A percentile compares a stretch with the other conserved stretches of the same genome.
Conservation (phyloP, 768 basidiomycete species). For the Clavulina sp. region DNA sequence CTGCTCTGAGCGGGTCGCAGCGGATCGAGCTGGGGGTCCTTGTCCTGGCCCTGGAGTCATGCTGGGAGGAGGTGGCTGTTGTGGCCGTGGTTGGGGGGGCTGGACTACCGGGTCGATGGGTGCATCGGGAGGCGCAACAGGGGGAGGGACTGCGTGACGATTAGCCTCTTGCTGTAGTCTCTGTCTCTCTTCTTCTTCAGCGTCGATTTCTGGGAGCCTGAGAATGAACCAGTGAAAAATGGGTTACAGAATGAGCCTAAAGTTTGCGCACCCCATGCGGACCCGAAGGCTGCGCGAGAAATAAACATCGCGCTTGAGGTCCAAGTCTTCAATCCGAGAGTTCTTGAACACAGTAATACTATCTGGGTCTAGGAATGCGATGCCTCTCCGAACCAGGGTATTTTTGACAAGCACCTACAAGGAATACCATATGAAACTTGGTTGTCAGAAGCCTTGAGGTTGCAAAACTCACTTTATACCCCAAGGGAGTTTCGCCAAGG, state of each 20-base stretch:
- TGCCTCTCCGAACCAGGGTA: slow-evolving; percentile 47
- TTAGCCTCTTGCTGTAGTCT: neutral
- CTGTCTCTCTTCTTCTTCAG: neutral
- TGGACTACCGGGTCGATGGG: too few relatives aligned
- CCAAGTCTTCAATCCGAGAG: slow-evolving; percentile 45
- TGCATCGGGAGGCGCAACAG: neutral
- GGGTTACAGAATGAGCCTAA: neutral
- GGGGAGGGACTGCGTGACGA: neutral
- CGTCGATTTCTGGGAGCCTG: neutral
- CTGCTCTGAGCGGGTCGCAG: too few relatives aligned
- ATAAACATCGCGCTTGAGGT: slow-evolving; percentile 34
- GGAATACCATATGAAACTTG: too few relatives aligned
- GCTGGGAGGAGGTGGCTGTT: neutral
- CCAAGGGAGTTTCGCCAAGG: slow-evolving; percentile 61
- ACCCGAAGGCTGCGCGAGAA: slow-evolving; percentile 44
- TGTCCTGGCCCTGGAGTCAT: neutral
- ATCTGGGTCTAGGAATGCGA: slow-evolving; percentile 59
- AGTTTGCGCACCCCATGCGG: slow-evolving; percentile 44
- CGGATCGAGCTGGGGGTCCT: neutral
- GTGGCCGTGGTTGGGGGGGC: neutral
- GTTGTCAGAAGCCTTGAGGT: neutral
- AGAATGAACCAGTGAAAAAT: neutral
- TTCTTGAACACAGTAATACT: slow-evolving; percentile 32
- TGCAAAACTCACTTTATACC: slow-evolving; percentile 46
- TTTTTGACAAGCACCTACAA: slow-evolving; percentile 51